A percentile compares a stretch with the other conserved stretches of the same genome.
These are phyloP conservation scores for Candida coleopterorum DNA, from an alignment of 805 yeast genomes.

Conservation along the genomic window DNA sequence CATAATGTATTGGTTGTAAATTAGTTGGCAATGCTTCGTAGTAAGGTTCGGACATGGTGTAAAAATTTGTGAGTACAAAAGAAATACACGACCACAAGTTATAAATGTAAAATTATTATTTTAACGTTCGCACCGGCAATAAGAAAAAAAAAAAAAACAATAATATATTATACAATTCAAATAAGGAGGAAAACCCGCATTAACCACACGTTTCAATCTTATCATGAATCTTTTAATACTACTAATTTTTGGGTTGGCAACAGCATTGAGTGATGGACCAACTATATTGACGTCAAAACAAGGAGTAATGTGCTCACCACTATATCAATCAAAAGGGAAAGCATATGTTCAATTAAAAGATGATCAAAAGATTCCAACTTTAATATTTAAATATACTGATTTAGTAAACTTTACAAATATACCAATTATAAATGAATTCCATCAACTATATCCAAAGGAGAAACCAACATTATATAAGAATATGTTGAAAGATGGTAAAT, in stretches of 20 bases:
- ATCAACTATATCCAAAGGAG: conserved; percentile 4
- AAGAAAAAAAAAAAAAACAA: background rate
- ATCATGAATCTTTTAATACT: background rate
- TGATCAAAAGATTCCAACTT: conserved; percentile 17
- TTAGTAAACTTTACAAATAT: conserved; percentile 16
- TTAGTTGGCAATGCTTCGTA: conserved; percentile 54
- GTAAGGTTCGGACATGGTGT: conserved; percentile 16
- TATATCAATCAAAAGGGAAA: conserved; percentile 4
- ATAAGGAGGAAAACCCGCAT: too few relatives aligned
- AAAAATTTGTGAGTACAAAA: background rate
- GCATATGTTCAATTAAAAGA: conserved; percentile 11
- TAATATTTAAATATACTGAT: conserved; percentile 22
- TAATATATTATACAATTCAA: too few relatives aligned
- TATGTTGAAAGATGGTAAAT: conserved; percentile 10
- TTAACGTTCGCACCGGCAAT: too few relatives aligned
- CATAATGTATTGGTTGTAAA: conserved; percentile 73
- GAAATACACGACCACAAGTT: too few relatives aligned
- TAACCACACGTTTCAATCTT: too few relatives aligned
- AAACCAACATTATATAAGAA: conserved; percentile 10
- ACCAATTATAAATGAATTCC: conserved; percentile 14
- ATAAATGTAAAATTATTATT: too few relatives aligned
- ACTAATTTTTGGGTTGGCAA: background rate
- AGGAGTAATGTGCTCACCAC: conserved; percentile 6
- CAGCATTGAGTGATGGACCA: conserved; percentile 1
- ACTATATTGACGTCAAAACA: conserved; percentile 1